These are phyloP conservation scores for Fusarium pininemorale DNA, from an alignment of 2,329 filamentous ascomycete genomes.

Conservation along the genomic window DNA sequence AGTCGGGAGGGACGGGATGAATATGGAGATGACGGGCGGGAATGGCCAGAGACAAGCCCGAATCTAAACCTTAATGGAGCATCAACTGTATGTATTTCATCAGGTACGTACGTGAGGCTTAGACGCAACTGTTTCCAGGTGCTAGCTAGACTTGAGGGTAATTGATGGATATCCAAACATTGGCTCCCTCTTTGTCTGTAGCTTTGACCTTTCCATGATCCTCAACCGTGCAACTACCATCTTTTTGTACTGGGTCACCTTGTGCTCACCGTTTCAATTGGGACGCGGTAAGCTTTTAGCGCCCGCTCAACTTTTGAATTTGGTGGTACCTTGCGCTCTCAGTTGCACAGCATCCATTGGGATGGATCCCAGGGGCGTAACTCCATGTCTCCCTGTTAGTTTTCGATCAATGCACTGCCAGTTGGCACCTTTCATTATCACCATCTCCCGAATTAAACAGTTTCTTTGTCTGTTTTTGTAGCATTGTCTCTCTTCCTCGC, in stretches of 20 bases:
- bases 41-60: background rate
- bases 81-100: background rate
- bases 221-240: conserved; percentile 10
- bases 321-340: background rate
- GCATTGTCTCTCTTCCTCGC: background rate
- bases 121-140: background rate
- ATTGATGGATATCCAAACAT: background rate
- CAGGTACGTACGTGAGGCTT: background rate
- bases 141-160: background rate
- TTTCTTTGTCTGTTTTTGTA: background rate
- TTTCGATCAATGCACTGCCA: conserved; percentile 13
- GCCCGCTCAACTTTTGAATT: background rate
- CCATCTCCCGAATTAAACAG: background rate
- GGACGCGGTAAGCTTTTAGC: conserved; percentile 24
- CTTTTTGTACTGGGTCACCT: background rate
- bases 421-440: conserved; percentile 17
- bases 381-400: background rate
- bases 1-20: background rate
- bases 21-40: conserved; percentile 11
- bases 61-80: conserved; percentile 1
- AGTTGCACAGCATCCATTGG: conserved; percentile 1
- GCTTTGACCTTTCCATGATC: conserved; percentile 11
- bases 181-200: conserved; percentile 21
- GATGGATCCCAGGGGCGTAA: conserved; percentile 3
- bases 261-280: conserved; percentile 21